These are phyloP conservation scores for Trapa bicornis DNA, from an alignment of 345 rosid genomes.

Conservation along the genomic window DNA sequence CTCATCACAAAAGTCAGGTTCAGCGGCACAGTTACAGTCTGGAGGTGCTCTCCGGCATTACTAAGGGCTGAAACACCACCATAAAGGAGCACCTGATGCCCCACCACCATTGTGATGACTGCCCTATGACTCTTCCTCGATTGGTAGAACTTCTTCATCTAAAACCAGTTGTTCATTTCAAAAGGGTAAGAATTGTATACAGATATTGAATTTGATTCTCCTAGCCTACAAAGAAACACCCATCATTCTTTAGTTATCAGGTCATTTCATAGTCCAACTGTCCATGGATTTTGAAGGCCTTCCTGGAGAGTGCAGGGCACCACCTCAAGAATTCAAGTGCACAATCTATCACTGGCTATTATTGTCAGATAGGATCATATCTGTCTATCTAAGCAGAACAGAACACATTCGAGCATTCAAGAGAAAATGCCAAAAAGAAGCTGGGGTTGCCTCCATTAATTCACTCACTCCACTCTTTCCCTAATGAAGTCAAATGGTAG, in stretches of 20 bases:
- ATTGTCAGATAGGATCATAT: neutral
- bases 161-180: neutral
- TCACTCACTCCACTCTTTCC: no score
- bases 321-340: no score
- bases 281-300: no score
- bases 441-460: neutral
- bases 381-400: neutral
- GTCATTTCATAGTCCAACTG: no score
- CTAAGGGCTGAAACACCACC: conserved; percentile 52
- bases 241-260: no score
- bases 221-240: neutral
- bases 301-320: no score
- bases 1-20: conserved; percentile 65
- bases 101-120: conserved; percentile 39
- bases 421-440: neutral
- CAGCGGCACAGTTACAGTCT: conserved; percentile 42
- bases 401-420: neutral
- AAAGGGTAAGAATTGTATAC: neutral
- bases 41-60: conserved; percentile 21
- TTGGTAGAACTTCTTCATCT: conserved; percentile 77
- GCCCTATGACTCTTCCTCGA: conserved; percentile 39
- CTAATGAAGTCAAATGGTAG: neutral
- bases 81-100: conserved; percentile 69
- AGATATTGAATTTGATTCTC: neutral
- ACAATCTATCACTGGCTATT: no score